These are phyloP conservation scores for Williopsis jadinii DNA, from an alignment of 1,139 yeast genomes.

Conservation along the genomic window DNA sequence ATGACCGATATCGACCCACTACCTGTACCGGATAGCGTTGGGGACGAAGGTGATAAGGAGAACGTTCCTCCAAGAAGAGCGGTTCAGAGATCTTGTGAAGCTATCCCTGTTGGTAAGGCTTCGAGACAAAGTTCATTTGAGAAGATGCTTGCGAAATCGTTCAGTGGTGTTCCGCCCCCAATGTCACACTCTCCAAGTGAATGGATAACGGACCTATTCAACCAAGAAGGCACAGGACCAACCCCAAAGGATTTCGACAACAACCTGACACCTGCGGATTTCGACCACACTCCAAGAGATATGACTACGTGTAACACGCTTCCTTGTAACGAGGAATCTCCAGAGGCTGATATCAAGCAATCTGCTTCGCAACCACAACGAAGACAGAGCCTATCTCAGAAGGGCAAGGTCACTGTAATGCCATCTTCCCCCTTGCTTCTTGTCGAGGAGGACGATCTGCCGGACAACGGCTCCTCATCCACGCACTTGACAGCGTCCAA, in stretches of 20 bases:
- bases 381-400: neutral
- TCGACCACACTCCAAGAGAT: conserved; percentile 33
- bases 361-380: conserved; percentile 1
- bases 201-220: conserved; percentile 21
- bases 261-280: conserved; percentile 10
- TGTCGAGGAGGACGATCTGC: conserved; percentile 5
- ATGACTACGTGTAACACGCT: conserved; percentile 33
- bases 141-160: conserved; percentile 22
- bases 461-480: conserved; percentile 2
- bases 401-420: conserved; percentile 5
- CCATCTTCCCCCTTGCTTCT: conserved; percentile 18
- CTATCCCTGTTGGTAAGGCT: conserved; percentile 13
- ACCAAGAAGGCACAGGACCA: conserved; percentile 26
- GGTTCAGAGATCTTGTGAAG: conserved; percentile 7
- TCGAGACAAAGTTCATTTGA: conserved; percentile 22
- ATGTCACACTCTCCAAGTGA: conserved; percentile 17
- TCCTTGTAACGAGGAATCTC: conserved; percentile 26
- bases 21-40: conserved; percentile 12
- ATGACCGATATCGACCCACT: conserved; percentile 47
- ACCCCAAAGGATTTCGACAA: conserved; percentile 34
- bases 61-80: conserved; percentile 23
- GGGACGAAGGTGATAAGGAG: conserved; percentile 19
- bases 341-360: conserved; percentile 7
- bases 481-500: conserved; percentile 1
- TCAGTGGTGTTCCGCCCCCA: conserved; percentile 18